These are phyloP conservation scores for Seiridium cupressi DNA, from an alignment of 2,329 filamentous ascomycete species.

Conservation along the genomic window DNA sequence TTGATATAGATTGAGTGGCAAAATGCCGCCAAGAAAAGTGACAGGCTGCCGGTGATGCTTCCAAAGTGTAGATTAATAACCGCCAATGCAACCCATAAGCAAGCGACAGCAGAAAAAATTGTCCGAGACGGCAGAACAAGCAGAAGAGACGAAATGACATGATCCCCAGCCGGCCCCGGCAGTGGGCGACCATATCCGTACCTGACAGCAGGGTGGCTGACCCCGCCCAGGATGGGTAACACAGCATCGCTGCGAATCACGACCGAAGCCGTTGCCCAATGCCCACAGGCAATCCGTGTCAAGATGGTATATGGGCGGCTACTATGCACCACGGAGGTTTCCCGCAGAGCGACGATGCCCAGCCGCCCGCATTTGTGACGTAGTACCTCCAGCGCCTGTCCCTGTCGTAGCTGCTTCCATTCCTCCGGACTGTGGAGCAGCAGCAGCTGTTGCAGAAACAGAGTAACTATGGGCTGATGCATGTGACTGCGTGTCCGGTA, in stretches of 20 bases:
- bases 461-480: conserved; percentile 18
- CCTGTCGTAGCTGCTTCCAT: conserved; percentile 15
- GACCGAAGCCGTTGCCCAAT: conserved; percentile 16
- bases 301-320: conserved; percentile 9
- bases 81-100: background rate
- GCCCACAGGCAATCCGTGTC: conserved; percentile 17
- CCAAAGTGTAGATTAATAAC: background rate
- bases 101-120: background rate
- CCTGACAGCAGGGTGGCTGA: background rate
- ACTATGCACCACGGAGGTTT: conserved; percentile 27
- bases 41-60: background rate
- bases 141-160: background rate
- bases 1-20: background rate
- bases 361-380: conserved; percentile 21
- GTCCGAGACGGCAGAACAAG: too few relatives aligned
- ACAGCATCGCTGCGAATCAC: background rate
- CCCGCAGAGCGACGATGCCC: conserved; percentile 29
- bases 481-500: conserved; percentile 23
- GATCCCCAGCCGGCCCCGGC: background rate
- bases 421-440: conserved; percentile 8
- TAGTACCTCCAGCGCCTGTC: conserved; percentile 17
- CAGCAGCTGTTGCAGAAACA: conserved; percentile 11
- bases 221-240: background rate
- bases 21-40: background rate
- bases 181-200: background rate